Evolutionary conservation across 176 grass and related monocot genomes (phyloP).

Genomic region (Oryza coarctata): DNA sequence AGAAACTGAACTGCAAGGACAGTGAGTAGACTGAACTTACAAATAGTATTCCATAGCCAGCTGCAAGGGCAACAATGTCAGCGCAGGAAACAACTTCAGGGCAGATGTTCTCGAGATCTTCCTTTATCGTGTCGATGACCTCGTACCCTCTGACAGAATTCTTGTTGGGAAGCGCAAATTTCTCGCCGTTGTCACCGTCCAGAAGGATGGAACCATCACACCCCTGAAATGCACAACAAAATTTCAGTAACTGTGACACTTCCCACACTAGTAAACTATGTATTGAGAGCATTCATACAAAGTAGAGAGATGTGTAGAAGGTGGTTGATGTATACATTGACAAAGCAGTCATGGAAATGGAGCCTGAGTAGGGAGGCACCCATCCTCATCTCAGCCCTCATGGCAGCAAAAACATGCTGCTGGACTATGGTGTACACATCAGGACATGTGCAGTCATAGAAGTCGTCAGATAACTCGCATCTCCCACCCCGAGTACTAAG

Average conservation of each 20-base stretch:
- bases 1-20: neutral
- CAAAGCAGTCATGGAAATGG: conserved; percentile 91
- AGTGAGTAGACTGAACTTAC: conserved; percentile 23
- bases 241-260: neutral
- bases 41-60: conserved; percentile 59
- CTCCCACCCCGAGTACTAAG: conserved; percentile 7
- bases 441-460: conserved; percentile 53
- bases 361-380: conserved; percentile 74
- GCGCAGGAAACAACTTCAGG: conserved; percentile 67
- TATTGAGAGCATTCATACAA: neutral
- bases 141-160: conserved; percentile 71
- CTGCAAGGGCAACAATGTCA: conserved; percentile 72
- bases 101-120: conserved; percentile 55
- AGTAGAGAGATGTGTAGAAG: neutral
- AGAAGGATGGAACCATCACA: conserved; percentile 79
- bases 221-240: conserved; percentile 38
- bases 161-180: conserved; percentile 46
- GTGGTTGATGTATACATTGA: conserved; percentile 47
- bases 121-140: conserved; percentile 73
- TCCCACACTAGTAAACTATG: neutral
- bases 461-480: conserved; percentile 43
- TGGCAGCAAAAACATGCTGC: conserved; percentile 42
- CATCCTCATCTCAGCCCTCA: conserved; percentile 65
- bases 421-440: conserved; percentile 44
- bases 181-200: conserved; percentile 44